A percentile compares a stretch with the other conserved stretches of the same genome.
Evolutionary conservation across 495 filamentous ascomycete genomes (phyloP).

Genomic region (Sporormia fimetaria): DNA sequence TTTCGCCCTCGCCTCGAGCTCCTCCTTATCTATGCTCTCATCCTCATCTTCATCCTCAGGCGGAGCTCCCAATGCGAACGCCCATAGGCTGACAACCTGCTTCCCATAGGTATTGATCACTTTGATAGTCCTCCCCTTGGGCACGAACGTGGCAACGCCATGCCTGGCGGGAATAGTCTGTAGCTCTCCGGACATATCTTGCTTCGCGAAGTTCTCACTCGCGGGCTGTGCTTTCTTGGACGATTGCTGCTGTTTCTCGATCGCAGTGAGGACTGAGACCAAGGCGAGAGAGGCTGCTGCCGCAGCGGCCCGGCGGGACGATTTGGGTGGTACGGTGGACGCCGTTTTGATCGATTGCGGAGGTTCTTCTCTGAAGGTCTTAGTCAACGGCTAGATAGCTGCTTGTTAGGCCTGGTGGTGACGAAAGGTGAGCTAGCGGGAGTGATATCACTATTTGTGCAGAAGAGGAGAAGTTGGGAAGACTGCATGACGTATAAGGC

Average conservation of each 20-base stretch:
- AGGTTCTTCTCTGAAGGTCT: no score
- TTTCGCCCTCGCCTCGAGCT: slow-evolving; percentile 7
- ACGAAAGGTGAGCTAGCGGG: no score
- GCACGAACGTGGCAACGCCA: slow-evolving; percentile 37
- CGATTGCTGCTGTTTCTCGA: slow-evolving; percentile 16
- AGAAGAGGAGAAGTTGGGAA: no score
- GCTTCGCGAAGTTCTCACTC: neutral
- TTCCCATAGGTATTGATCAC: slow-evolving; percentile 44
- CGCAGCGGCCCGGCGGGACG: slow-evolving; percentile 14
- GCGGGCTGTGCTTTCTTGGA: neutral
- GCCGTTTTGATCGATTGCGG: slow-evolving; percentile 13
- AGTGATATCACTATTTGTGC: no score
- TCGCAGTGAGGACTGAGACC: slow-evolving; percentile 11
- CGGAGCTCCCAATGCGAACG: slow-evolving; percentile 34
- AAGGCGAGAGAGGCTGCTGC: slow-evolving; percentile 12
- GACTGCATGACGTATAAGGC: no score
- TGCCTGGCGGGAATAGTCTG: slow-evolving; percentile 38
- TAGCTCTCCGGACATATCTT: slow-evolving; percentile 26
- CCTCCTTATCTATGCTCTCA: slow-evolving; percentile 11
- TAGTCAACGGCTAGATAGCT: no score
- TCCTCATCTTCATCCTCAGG: slow-evolving; percentile 17
- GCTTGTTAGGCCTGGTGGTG: no score
- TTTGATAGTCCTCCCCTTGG: slow-evolving; percentile 37
- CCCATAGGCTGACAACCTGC: slow-evolving; percentile 45
- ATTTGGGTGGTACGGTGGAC: slow-evolving; percentile 9